phyloP scores from a whole-genome alignment of 345 rosid genomes.

The Hirschfeldia incana region DNA sequence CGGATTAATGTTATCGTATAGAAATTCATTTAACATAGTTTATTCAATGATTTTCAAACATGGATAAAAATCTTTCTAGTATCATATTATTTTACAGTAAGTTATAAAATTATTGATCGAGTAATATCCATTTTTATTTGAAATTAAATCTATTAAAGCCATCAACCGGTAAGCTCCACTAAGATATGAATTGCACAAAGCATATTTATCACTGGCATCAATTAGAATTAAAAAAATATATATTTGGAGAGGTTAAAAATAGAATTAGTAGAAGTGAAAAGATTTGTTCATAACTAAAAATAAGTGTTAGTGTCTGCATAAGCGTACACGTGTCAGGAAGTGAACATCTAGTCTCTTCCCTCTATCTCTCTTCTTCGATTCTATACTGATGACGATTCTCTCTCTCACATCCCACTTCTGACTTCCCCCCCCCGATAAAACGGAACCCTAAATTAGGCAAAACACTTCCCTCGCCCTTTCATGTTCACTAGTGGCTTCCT shows the following conservation, averaged over 20 bases:
- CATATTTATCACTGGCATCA: no score
- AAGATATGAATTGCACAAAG: no score
- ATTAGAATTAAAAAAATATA: no score
- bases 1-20: no score
- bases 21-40: no score
- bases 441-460: constrained; percentile 16
- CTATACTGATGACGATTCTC: background rate
- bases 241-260: background rate
- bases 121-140: no score
- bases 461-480: constrained; percentile 7
- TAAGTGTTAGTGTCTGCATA: background rate
- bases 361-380: background rate
- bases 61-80: no score
- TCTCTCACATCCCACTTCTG: background rate
- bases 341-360: background rate
- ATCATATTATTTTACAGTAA: no score
- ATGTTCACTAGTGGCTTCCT: background rate
- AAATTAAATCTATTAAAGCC: no score
- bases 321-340: constrained; percentile 26
- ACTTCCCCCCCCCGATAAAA: background rate
- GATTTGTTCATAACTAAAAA: background rate
- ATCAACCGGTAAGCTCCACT: no score
- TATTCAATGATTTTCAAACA: no score
- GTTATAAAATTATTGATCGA: no score
- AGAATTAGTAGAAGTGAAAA: background rate